Percentiles rank a stretch among this genome's conserved stretches.
phyloP scores from a whole-genome alignment of 2,329 filamentous ascomycete species.

The Sporothrix curviconia region DNA sequence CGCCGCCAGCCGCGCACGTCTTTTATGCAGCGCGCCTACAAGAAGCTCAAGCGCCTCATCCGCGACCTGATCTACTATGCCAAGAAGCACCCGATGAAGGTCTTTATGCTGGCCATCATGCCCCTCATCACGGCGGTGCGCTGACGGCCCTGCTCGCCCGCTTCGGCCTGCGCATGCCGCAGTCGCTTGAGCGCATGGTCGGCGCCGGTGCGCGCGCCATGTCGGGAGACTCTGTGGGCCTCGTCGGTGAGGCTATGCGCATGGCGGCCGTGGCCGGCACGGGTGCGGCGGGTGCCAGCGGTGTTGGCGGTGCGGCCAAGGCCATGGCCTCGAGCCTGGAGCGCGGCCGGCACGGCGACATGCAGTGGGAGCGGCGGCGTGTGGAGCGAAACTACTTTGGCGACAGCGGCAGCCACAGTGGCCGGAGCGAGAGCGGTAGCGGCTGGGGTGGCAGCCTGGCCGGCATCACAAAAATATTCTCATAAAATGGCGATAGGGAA shows the following conservation, averaged over 20 bases:
- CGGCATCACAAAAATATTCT: constrained; percentile 14
- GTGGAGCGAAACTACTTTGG: constrained; percentile 34
- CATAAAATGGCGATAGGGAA: not conserved
- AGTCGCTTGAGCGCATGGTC: constrained; percentile 52
- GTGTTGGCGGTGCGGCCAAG: no score
- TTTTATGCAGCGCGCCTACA: constrained; percentile 67
- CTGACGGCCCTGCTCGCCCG: constrained; percentile 69
- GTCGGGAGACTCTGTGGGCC: constrained; percentile 40
- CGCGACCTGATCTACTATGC: constrained; percentile 77
- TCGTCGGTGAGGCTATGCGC: constrained; percentile 49
- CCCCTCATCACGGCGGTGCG: constrained; percentile 81
- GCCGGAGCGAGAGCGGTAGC: constrained; percentile 22
- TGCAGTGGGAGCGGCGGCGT: constrained; percentile 34
- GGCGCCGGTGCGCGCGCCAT: constrained; percentile 46
- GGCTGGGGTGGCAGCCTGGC: constrained; percentile 24
- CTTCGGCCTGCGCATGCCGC: constrained; percentile 73
- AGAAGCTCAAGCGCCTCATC: constrained; percentile 70
- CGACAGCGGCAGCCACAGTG: constrained; percentile 21
- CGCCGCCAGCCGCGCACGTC: constrained; percentile 74
- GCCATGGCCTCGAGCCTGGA: constrained; percentile 27
- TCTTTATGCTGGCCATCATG: constrained; percentile 80
- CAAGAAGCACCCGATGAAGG: constrained; percentile 76
- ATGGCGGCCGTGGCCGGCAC: constrained; percentile 38
- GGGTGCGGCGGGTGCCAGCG: constrained; percentile 16
- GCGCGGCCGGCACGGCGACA: constrained; percentile 27